These are phyloP conservation scores for Leptomonas seymouri DNA, from an alignment of 208 protist genomes.

Conservation along the genomic window DNA sequence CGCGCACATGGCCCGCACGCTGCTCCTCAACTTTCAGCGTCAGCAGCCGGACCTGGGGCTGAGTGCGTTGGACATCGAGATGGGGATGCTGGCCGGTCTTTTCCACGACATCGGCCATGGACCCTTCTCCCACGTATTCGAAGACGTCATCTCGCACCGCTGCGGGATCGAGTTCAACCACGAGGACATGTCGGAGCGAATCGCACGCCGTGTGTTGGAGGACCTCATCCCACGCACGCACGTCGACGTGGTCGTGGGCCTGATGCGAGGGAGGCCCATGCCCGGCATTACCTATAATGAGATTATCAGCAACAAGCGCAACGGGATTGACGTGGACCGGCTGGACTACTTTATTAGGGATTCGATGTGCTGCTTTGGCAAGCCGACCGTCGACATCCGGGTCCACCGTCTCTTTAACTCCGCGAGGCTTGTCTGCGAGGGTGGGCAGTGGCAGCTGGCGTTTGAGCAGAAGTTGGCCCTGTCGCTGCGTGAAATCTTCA, in stretches of 20 bases:
- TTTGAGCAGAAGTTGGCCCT: conserved; percentile 79
- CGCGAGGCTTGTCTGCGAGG: conserved; percentile 76
- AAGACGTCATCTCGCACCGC: conserved; percentile 80
- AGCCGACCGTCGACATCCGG: conserved; percentile 86
- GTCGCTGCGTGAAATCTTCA: conserved; percentile 95
- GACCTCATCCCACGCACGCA: conserved; percentile 46
- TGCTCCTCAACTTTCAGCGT: conserved; percentile 76
- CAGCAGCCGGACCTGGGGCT: conserved; percentile 94
- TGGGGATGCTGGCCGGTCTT: conserved; percentile 94
- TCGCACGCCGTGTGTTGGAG: conserved; percentile 60
- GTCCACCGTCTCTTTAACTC: conserved; percentile 87
- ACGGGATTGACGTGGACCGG: conserved; percentile 97
- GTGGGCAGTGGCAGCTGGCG: conserved; percentile 86
- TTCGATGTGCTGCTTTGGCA: conserved; percentile 90
- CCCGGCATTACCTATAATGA: conserved; percentile 60
- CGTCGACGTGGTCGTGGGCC: conserved; percentile 63
- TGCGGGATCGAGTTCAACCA: conserved; percentile 80
- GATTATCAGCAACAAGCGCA: conserved; percentile 92
- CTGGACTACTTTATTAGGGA: conserved; percentile 98
- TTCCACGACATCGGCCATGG: conserved; percentile 97
- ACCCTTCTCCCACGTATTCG: conserved; percentile 97
- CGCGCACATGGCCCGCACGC: conserved; percentile 87
- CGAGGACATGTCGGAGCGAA: conserved; percentile 83
- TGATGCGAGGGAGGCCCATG: conserved; percentile 61
- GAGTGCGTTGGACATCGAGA: conserved; percentile 74